Percentiles rank a stretch among this genome's conserved stretches.
Conservation (phyloP, 2,329 filamentous ascomycete genomes). For the Harringtonia aguacate region DNA sequence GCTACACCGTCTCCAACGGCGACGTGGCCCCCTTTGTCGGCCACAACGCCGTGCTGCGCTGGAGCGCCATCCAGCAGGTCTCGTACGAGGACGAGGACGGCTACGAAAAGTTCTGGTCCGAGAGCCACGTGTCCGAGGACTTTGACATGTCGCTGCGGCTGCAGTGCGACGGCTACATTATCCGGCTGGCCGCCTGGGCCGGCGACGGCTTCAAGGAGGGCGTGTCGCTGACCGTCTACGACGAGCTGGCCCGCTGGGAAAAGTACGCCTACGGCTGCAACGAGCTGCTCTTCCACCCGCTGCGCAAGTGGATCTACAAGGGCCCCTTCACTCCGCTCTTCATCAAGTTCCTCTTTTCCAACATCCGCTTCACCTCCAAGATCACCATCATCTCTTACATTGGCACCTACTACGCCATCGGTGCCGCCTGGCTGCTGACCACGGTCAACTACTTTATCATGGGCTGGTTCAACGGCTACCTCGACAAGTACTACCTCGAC, state of each 20-base stretch:
- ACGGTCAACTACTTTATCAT: conserved; percentile 64
- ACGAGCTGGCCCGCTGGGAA: conserved; percentile 76
- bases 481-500: conserved; percentile 73
- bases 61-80: conserved; percentile 65
- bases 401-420: conserved; percentile 72
- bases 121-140: conserved; percentile 70
- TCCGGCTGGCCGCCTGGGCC: conserved; percentile 62
- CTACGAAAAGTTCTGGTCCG: conserved; percentile 74
- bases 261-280: conserved; percentile 82
- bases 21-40: conserved; percentile 72
- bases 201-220: conserved; percentile 74
- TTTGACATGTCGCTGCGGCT: conserved; percentile 74
- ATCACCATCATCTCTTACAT: conserved; percentile 68
- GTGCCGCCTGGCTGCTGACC: conserved; percentile 64
- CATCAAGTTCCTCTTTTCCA: conserved; percentile 60
- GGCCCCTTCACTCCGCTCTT: conserved; percentile 76
- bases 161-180: conserved; percentile 61
- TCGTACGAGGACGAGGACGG: conserved; percentile 59
- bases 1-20: conserved; percentile 66
- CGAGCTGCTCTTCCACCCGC: conserved; percentile 70
- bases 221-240: conserved; percentile 74
- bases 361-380: conserved; percentile 66
- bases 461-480: conserved; percentile 65
- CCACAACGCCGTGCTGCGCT: conserved; percentile 69
- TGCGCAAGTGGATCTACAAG: conserved; percentile 59